A percentile compares a stretch with the other conserved stretches of the same genome.
Conservation (phyloP, 2,329 filamentous ascomycete species). For the Monilinia aucupariae region DNA sequence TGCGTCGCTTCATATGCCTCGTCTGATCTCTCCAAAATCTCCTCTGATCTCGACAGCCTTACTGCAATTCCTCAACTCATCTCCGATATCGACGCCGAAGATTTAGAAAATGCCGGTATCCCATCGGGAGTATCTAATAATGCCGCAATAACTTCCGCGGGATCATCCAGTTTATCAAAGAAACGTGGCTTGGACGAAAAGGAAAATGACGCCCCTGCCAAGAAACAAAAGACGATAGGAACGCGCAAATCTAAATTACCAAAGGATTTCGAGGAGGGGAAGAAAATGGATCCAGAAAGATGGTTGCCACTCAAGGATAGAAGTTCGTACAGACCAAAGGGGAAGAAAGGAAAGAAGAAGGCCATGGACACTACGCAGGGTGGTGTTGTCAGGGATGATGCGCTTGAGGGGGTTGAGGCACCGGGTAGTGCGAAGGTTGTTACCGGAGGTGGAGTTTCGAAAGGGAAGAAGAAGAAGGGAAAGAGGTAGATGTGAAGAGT, state of each 20-base stretch:
- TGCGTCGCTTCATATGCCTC: conserved; percentile 78
- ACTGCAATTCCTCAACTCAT: conserved; percentile 59
- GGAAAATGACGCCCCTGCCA: conserved; percentile 50
- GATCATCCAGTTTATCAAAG: conserved; percentile 38
- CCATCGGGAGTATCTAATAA: conserved; percentile 39
- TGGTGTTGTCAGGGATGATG: conserved; percentile 70
- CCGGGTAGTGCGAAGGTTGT: conserved; percentile 60
- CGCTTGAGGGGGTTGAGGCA: conserved; percentile 58
- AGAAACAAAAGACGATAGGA: conserved; percentile 3
- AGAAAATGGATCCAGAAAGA: conserved; percentile 80
- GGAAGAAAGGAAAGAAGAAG: conserved; percentile 85
- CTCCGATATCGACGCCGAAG: conserved; percentile 52
- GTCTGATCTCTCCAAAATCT: conserved; percentile 50
- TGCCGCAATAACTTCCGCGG: conserved; percentile 37
- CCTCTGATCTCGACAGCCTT: conserved; percentile 51
- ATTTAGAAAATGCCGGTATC: conserved; percentile 63
- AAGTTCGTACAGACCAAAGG: conserved; percentile 83
- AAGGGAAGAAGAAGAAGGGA: conserved; percentile 39
- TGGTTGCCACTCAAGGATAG: conserved; percentile 90
- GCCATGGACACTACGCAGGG: conserved; percentile 77
- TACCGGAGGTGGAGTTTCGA: conserved; percentile 42
- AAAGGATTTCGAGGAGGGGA: conserved; percentile 69
- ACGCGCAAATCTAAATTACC: conserved; percentile 57
- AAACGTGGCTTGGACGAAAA: conserved; percentile 46
- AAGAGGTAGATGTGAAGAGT: conserved; percentile 45